phyloP scores from a whole-genome alignment of 163 green algal species.

The Scenedesmus sp. region DNA sequence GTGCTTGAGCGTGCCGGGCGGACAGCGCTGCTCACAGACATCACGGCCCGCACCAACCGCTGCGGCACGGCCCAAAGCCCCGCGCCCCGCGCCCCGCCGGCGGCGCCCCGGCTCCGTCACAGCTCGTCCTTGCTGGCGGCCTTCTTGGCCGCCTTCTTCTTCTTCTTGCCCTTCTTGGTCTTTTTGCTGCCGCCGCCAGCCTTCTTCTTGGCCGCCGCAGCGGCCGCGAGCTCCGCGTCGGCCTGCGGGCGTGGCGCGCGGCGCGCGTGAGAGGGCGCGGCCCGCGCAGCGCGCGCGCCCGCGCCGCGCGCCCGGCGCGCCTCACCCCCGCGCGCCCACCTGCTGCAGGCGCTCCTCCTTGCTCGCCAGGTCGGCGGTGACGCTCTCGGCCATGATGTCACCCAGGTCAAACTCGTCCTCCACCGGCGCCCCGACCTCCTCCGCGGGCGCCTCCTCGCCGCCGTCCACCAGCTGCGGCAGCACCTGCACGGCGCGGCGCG shows the following conservation, averaged over 20 bases:
- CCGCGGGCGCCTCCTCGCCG: conserved; percentile 28
- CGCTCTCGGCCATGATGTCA: conserved; percentile 40
- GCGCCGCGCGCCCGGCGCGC: too few relatives aligned
- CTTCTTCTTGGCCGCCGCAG: conserved; percentile 11
- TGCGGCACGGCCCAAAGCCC: too few relatives aligned
- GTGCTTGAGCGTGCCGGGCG: too few relatives aligned
- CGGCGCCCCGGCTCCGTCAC: too few relatives aligned
- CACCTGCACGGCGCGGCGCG: not conserved
- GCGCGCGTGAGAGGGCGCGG: too few relatives aligned
- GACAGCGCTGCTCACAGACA: too few relatives aligned
- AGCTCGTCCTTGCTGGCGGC: conserved; percentile 26
- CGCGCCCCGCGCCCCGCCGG: too few relatives aligned
- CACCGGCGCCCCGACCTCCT: conserved; percentile 8
- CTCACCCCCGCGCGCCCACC: too few relatives aligned
- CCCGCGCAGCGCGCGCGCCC: too few relatives aligned
- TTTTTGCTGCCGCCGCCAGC: not conserved
- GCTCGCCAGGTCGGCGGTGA: not conserved
- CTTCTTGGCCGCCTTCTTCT: conserved; percentile 24
- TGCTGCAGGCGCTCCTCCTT: conserved; percentile 42
- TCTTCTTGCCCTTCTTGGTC: conserved; percentile 11
- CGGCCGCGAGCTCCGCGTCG: conserved; percentile 10
- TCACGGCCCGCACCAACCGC: too few relatives aligned
- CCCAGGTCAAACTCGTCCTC: conserved; percentile 42
- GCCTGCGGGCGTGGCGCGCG: conserved; percentile 4
- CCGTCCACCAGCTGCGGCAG: conserved; percentile 36